Percentiles rank a stretch among this genome's conserved stretches.
Conservation (phyloP, 805 yeast genomes). For the Candida broadrunensis region DNA sequence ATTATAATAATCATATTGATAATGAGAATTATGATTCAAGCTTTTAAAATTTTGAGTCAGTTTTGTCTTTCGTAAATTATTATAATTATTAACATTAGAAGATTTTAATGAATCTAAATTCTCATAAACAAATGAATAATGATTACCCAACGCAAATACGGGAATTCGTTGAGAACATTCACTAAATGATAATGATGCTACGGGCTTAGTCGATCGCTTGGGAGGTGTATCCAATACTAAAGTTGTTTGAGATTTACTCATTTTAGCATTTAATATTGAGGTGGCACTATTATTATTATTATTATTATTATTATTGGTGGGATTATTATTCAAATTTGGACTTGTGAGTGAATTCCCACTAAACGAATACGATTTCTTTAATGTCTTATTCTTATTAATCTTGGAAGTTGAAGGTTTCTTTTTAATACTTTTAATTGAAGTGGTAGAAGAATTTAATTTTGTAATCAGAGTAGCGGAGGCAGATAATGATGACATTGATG, state of each 20-base stretch:
- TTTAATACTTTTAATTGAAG: background rate
- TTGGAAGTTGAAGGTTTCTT: conserved; percentile 3
- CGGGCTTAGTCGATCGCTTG: background rate
- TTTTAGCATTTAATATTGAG: conserved; percentile 3
- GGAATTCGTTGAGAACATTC: conserved; percentile 15
- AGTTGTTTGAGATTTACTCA: conserved; percentile 5
- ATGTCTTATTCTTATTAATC: conserved; percentile 5
- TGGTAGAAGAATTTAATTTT: background rate
- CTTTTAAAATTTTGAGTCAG: conserved; percentile 1
- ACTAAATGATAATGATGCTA: conserved; percentile 8
- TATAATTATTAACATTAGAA: conserved; percentile 3
- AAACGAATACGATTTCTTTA: conserved; percentile 11
- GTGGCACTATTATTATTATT: background rate
- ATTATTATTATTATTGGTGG: background rate
- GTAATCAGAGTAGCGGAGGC: background rate
- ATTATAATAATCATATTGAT: conserved; percentile 4
- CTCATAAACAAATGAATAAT: conserved; percentile 19
- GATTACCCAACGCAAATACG: conserved; percentile 11
- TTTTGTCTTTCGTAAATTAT: conserved; percentile 4
- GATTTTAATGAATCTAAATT: conserved; percentile 6
- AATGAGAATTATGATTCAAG: conserved; percentile 2
- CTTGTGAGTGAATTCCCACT: conserved; percentile 3
- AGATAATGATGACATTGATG: background rate
- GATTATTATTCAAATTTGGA: background rate
- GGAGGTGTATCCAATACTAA: background rate